Evolutionary conservation across 306 rosid genomes (phyloP).

Genomic region (Cicer chorassanicum): DNA sequence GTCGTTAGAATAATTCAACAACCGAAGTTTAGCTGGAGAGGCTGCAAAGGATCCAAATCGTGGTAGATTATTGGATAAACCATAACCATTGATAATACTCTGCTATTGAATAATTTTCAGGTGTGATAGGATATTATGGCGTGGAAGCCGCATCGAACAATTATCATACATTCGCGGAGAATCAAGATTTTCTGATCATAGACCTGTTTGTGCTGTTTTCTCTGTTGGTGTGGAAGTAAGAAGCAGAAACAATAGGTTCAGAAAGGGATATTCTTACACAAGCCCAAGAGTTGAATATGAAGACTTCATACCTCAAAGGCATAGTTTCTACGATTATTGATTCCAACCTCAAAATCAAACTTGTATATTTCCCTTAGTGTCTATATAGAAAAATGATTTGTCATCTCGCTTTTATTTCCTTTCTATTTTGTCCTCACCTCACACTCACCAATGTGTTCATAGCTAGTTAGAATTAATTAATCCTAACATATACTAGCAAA

Average conservation of each 20-base stretch:
- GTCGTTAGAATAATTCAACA: too few species aligned
- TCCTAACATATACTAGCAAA: constrained; percentile 36
- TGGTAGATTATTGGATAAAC: background rate
- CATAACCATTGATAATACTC: constrained; percentile 2
- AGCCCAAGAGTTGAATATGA: constrained; percentile 63
- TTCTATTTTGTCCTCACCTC: constrained; percentile 26
- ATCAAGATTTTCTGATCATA: constrained; percentile 84
- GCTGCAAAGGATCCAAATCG: too few species aligned
- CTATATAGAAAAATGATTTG: constrained; percentile 22
- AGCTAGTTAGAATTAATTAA: constrained; percentile 38
- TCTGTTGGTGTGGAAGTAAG: constrained; percentile 70
- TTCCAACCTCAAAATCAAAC: constrained; percentile 32
- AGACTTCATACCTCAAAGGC: constrained; percentile 77
- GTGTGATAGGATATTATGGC: constrained; percentile 91
- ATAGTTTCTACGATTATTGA: constrained; percentile 70
- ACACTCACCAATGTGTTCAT: constrained; percentile 26
- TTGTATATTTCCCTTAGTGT: constrained; percentile 54
- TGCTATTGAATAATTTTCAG: constrained; percentile 47
- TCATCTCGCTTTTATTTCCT: constrained; percentile 25
- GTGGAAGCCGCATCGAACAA: constrained; percentile 76
- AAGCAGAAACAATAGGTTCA: constrained; percentile 63
- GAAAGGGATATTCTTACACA: constrained; percentile 72
- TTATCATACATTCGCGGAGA: constrained; percentile 76
- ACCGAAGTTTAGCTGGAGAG: too few species aligned
- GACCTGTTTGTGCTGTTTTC: constrained; percentile 81